A percentile compares a stretch with the other conserved stretches of the same genome.
Evolutionary conservation across 208 protist species (phyloP).

Genomic region (Crithidia acanthocephali): DNA sequence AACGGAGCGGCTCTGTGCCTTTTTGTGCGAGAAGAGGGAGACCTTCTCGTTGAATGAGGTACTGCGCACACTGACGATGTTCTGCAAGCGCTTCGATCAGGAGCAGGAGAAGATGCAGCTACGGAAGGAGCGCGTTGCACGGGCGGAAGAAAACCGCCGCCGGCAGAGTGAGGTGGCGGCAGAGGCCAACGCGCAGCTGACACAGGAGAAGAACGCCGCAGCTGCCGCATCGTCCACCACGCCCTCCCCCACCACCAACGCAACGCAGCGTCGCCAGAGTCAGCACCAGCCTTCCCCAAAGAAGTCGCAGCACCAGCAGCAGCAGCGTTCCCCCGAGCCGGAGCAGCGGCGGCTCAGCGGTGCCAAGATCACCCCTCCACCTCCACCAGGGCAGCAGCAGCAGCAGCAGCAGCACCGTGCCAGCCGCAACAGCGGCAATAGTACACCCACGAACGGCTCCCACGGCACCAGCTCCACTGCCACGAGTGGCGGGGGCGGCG

Average conservation of each 20-base stretch:
- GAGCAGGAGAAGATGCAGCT: slow-evolving; percentile 43
- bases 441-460: no score
- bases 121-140: slow-evolving; percentile 12
- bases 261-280: neutral
- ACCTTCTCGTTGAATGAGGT: slow-evolving; percentile 62
- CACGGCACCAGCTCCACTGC: no score
- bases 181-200: slow-evolving; percentile 12
- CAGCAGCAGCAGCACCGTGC: no score
- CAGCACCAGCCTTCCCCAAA: neutral
- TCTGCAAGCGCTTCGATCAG: slow-evolving; percentile 67
- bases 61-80: slow-evolving; percentile 53
- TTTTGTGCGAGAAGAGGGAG: slow-evolving; percentile 58
- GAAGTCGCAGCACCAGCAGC: neutral
- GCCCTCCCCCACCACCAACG: neutral
- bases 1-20: slow-evolving; percentile 51
- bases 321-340: neutral
- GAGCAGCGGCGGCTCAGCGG: slow-evolving; percentile 6
- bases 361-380: neutral
- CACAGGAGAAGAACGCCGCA: neutral
- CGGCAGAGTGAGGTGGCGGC: slow-evolving; percentile 15
- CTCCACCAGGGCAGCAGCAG: neutral
- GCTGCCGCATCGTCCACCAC: neutral
- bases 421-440: no score
- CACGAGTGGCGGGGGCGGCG: no score
- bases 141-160: slow-evolving; percentile 10